Evolutionary conservation across 2,329 filamentous ascomycete genomes (phyloP).

Genomic region (Ceratocystis ficicola): DNA sequence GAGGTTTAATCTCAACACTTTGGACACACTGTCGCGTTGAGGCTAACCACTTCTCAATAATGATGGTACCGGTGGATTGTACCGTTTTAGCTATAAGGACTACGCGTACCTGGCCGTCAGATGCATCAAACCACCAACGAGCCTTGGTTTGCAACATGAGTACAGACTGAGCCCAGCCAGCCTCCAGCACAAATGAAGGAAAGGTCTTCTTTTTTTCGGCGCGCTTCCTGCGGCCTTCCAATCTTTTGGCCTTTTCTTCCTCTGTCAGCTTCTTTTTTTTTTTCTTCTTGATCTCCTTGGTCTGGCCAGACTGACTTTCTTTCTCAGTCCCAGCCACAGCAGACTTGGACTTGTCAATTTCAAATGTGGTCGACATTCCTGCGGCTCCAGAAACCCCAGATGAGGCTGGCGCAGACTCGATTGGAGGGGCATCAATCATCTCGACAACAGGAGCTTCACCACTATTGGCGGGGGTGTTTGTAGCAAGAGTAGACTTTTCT

Average conservation of each 20-base stretch:
- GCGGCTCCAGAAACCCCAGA: not conserved
- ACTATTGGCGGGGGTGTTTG: not conserved
- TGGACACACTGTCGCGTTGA: conserved; percentile 2
- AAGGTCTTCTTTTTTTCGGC: conserved; percentile 14
- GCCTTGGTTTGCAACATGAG: conserved; percentile 19
- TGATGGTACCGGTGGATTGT: conserved; percentile 15
- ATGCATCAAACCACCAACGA: conserved; percentile 19
- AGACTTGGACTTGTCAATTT: not conserved
- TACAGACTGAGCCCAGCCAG: conserved; percentile 14
- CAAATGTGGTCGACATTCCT: no score
- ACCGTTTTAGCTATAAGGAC: conserved; percentile 15
- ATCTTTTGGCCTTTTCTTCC: conserved; percentile 11
- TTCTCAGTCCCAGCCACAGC: not conserved
- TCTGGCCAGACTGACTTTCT: not conserved
- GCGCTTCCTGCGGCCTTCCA: not conserved
- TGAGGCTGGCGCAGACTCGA: not conserved
- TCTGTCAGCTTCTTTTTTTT: conserved; percentile 15
- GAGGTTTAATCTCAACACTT: conserved; percentile 10
- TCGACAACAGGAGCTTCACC: not conserved
- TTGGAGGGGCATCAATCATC: not conserved
- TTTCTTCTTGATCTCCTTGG: not conserved
- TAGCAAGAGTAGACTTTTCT: not conserved
- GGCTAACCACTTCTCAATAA: conserved; percentile 15
- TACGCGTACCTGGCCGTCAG: conserved; percentile 14
- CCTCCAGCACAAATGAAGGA: conserved; percentile 17